Percentiles rank a stretch among this genome's conserved stretches.
These are phyloP conservation scores for Botrytis pseudocinerea DNA, from an alignment of 2,329 filamentous ascomycete species.

Conservation along the genomic window DNA sequence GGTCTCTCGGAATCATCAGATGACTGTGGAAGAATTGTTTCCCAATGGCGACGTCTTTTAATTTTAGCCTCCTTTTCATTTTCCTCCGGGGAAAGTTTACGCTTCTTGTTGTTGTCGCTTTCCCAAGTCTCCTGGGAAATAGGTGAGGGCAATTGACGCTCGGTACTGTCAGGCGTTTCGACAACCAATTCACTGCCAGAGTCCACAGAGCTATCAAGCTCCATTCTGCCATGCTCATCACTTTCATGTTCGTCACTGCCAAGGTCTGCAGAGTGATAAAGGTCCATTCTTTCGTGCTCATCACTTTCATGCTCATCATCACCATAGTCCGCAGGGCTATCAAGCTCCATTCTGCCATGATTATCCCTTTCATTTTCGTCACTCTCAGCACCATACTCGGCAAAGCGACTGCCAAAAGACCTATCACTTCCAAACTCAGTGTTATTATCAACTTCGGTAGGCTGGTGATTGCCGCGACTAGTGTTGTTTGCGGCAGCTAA, in stretches of 20 bases:
- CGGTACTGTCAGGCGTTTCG: background rate
- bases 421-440: background rate
- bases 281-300: too few species aligned
- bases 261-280: too few species aligned
- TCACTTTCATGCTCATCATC: too few species aligned
- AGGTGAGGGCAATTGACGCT: background rate
- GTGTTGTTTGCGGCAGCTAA: background rate
- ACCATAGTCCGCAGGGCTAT: background rate
- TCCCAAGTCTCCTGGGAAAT: background rate
- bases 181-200: background rate
- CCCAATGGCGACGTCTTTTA: too few species aligned
- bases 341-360: too few species aligned
- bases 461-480: background rate
- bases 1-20: background rate
- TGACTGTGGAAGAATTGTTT: too few species aligned
- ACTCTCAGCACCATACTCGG: background rate
- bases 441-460: background rate
- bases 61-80: too few species aligned
- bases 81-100: background rate
- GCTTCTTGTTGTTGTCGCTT: background rate
- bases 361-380: too few species aligned
- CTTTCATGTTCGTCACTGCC: background rate
- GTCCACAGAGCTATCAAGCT: background rate
- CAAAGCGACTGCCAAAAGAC: fast-evolving
- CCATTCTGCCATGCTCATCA: background rate